Evolutionary conservation across 345 rosid genomes (phyloP).

Genomic region (Laguncularia racemosa): DNA sequence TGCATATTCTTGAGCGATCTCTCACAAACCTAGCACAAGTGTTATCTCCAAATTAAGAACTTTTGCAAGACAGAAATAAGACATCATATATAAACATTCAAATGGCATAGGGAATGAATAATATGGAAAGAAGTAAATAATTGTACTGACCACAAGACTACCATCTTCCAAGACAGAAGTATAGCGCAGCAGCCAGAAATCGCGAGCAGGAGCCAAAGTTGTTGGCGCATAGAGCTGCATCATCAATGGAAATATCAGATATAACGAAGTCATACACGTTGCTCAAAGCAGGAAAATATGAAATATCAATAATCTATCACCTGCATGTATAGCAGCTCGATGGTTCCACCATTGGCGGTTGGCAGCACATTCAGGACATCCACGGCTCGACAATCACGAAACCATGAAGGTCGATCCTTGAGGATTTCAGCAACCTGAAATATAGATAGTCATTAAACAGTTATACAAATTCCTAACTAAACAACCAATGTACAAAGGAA

Average conservation of each 20-base stretch:
- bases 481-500: not conserved
- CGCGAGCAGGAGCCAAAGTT: slow-evolving; percentile 96
- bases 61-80: too few species aligned
- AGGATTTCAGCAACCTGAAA: slow-evolving; percentile 96
- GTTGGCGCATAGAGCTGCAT: slow-evolving; percentile 95
- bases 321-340: slow-evolving; percentile 99
- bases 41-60: too few species aligned
- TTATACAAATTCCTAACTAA: not conserved
- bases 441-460: not conserved
- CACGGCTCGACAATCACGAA: slow-evolving; percentile 98
- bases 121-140: not conserved
- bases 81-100: too few species aligned
- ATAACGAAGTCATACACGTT: not conserved
- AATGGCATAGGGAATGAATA: not conserved
- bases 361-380: slow-evolving; percentile 97
- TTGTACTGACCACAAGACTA: slow-evolving; percentile 78
- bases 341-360: slow-evolving; percentile 98
- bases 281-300: not conserved
- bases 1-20: slow-evolving; percentile 90
- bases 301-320: slow-evolving; percentile 17
- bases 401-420: slow-evolving; percentile 98
- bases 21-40: slow-evolving; percentile 62
- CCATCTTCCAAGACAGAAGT: slow-evolving; percentile 98
- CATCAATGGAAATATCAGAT: slow-evolving; percentile 2
- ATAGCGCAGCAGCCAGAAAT: slow-evolving; percentile 96